These are phyloP conservation scores for Parastagonospora avenae DNA, from an alignment of 2,329 filamentous ascomycete species.

Conservation along the genomic window DNA sequence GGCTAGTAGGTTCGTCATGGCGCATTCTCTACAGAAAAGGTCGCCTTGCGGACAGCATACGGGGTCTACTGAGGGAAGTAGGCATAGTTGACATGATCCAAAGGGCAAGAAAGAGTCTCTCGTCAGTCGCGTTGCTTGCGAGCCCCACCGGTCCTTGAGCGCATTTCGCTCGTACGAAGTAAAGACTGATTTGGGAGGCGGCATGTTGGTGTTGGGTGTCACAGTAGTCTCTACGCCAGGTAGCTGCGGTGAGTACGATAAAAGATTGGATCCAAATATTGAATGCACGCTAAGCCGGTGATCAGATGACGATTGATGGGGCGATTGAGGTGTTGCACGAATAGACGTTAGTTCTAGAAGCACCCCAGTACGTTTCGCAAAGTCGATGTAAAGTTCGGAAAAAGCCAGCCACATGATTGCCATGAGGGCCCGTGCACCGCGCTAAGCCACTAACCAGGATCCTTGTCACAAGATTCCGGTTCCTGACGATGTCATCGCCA, in stretches of 20 bases:
- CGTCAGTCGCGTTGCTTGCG: conserved; percentile 79
- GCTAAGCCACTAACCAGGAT: background rate
- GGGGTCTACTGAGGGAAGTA: conserved; percentile 78
- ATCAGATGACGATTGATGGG: background rate
- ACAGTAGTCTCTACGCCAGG: background rate
- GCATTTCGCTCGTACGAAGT: conserved; percentile 87
- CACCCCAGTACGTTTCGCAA: background rate
- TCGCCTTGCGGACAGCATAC: conserved; percentile 81
- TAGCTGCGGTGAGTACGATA: too few relatives aligned
- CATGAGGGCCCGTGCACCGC: background rate
- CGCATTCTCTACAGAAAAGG: conserved; percentile 94
- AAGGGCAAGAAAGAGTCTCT: conserved; percentile 94
- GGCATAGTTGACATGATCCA: conserved; percentile 84
- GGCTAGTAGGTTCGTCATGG: conserved; percentile 84
- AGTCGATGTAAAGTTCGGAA: background rate
- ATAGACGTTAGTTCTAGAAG: too few relatives aligned
- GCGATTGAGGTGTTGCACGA: background rate
- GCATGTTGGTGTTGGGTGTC: conserved; percentile 21
- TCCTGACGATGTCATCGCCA: conserved; percentile 23
- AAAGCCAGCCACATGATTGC: conserved; percentile 7
- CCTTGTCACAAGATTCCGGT: conserved; percentile 23
- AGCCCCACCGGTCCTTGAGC: conserved; percentile 81
- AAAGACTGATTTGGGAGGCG: conserved; percentile 66
- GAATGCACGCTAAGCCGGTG: too few relatives aligned
- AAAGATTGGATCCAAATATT: too few relatives aligned